Percentiles rank a stretch among this genome's conserved stretches.
phyloP scores from a whole-genome alignment of 1,284 basidiomycete genomes.

The Malassezia restricta region DNA sequence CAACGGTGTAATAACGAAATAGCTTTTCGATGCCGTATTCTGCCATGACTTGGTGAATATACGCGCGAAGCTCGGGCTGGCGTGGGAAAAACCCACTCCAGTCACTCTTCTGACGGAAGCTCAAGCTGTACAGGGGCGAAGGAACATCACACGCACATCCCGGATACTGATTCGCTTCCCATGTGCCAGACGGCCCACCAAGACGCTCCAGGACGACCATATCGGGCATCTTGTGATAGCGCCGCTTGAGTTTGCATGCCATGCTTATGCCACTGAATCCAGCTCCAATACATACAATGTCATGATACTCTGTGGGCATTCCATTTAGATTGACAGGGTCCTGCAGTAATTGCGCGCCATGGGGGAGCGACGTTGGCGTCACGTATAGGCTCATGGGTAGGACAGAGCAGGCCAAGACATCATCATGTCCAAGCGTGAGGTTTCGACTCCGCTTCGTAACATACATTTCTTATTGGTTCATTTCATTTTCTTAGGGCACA shows the following conservation, averaged over 20 bases:
- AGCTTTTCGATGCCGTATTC: conserved; percentile 25
- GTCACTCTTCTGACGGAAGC: conserved; percentile 36
- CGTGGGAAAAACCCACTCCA: conserved; percentile 34
- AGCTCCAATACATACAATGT: conserved; percentile 36
- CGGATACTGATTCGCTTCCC: conserved; percentile 37
- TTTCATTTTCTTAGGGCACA: too few species aligned
- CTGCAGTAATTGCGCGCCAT: conserved; percentile 6
- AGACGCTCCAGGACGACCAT: conserved; percentile 27
- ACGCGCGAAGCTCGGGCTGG: conserved; percentile 32
- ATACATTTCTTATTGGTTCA: too few species aligned
- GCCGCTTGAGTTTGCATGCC: conserved; percentile 33
- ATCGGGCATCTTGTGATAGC: conserved; percentile 23
- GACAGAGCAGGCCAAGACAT: too few species aligned
- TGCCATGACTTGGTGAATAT: conserved; percentile 29
- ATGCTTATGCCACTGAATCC: conserved; percentile 36
- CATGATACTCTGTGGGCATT: conserved; percentile 31
- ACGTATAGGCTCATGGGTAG: background rate
- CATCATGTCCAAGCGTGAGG: too few species aligned
- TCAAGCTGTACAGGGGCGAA: conserved; percentile 40
- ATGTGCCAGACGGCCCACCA: conserved; percentile 25
- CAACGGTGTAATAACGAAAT: conserved; percentile 31
- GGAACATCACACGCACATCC: conserved; percentile 40
- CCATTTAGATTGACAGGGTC: conserved; percentile 13
- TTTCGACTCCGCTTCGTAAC: too few species aligned
- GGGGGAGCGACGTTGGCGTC: background rate